These are phyloP conservation scores for Quillaja saponaria DNA, from an alignment of 306 rosid genomes.

Conservation along the genomic window DNA sequence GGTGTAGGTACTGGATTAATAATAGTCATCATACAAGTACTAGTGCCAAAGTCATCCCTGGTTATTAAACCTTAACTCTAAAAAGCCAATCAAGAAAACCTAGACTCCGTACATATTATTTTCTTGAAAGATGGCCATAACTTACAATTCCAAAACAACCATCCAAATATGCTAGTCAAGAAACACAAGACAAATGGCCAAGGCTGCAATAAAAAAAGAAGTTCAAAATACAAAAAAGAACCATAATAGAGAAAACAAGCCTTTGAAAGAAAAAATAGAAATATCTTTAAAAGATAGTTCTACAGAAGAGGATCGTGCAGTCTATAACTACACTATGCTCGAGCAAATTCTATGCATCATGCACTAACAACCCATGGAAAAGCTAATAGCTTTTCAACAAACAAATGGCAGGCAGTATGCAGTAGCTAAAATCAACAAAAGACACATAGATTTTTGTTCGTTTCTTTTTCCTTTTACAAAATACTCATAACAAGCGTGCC, in stretches of 20 bases:
- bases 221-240: background rate
- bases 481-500: background rate
- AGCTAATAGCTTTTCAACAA: conserved; percentile 25
- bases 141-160: too few relatives aligned
- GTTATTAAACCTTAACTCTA: too few relatives aligned
- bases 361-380: background rate
- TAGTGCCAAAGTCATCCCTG: too few relatives aligned
- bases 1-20: too few relatives aligned
- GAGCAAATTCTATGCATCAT: background rate
- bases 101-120: too few relatives aligned
- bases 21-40: too few relatives aligned
- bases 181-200: too few relatives aligned
- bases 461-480: conserved; percentile 2
- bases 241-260: conserved; percentile 12
- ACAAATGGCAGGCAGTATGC: conserved; percentile 24
- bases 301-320: background rate
- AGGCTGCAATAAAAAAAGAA: background rate
- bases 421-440: conserved; percentile 6
- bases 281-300: background rate
- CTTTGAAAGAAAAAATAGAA: background rate
- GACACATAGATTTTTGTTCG: background rate
- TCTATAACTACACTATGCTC: background rate
- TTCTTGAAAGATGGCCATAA: too few relatives aligned
- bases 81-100: too few relatives aligned
- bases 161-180: too few relatives aligned